A percentile compares a stretch with the other conserved stretches of the same genome.
phyloP scores from a whole-genome alignment of 139 green algal genomes.

The Coccomyxa sp. region DNA sequence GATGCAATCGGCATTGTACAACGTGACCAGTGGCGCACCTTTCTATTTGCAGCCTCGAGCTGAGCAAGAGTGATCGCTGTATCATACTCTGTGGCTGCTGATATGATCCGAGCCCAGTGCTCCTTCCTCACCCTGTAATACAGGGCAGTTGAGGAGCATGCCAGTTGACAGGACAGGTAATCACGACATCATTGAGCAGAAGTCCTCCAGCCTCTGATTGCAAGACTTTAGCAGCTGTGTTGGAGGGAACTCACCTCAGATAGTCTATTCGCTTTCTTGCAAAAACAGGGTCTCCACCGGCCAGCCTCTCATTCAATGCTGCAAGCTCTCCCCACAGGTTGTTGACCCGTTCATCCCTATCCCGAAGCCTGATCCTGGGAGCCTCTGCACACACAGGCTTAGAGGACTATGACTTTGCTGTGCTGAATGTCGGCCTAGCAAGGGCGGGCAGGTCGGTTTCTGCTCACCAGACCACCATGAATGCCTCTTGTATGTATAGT shows the following conservation, averaged over 20 bases:
- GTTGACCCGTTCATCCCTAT: not conserved
- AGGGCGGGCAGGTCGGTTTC: no score
- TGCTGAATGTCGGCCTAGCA: no score
- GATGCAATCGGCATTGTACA: not conserved
- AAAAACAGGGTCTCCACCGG: not conserved
- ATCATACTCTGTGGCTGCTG: slow-evolving; percentile 63
- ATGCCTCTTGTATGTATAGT: not conserved
- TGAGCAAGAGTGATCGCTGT: slow-evolving; percentile 56
- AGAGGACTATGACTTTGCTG: no score
- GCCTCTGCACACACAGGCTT: no score
- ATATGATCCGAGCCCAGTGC: slow-evolving; percentile 74
- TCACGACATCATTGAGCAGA: no score
- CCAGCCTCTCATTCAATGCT: not conserved
- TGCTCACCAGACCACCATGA: not conserved
- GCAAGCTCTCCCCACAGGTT: slow-evolving; percentile 5
- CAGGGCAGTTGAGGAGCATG: not conserved
- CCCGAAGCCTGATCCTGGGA: not conserved
- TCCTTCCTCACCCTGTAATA: slow-evolving; percentile 10
- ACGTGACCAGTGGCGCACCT: slow-evolving; percentile 30
- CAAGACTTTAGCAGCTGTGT: not conserved
- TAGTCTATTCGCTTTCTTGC: slow-evolving; percentile 19
- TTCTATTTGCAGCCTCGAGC: slow-evolving; percentile 70
- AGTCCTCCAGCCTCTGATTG: no score
- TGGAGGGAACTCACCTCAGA: slow-evolving; percentile 34
- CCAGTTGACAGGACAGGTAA: not conserved